Percentiles rank a stretch among this genome's conserved stretches.
Evolutionary conservation across 108 stramenopile species (phyloP).

Genomic region (Pseudonitzschia multiseries): DNA sequence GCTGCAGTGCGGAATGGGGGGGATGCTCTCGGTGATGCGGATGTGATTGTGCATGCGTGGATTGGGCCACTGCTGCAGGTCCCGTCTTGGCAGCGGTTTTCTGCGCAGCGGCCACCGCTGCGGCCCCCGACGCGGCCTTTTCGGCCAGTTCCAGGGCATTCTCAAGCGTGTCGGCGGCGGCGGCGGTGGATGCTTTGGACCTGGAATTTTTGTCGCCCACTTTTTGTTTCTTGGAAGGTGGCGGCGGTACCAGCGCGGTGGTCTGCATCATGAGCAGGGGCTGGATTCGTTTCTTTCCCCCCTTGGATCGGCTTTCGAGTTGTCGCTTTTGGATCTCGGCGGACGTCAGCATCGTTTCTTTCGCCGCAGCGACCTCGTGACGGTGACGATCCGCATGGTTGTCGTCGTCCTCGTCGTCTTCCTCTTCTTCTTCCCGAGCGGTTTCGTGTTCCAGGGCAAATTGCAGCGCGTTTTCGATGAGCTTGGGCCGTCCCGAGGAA

Average conservation of each 20-base stretch:
- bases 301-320: slow-evolving; percentile 38
- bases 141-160: slow-evolving; percentile 59
- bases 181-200: slow-evolving; percentile 5
- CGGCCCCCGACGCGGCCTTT: slow-evolving; percentile 42
- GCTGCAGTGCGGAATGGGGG: slow-evolving; percentile 9
- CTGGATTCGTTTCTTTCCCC: slow-evolving; percentile 64
- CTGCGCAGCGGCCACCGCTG: slow-evolving; percentile 20
- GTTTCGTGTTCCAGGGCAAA: slow-evolving; percentile 13
- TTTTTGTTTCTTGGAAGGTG: slow-evolving; percentile 20
- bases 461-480: slow-evolving; percentile 86
- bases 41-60: too few relatives aligned
- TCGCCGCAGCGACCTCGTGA: background rate
- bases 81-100: slow-evolving; percentile 2
- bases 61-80: background rate
- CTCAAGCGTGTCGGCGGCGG: slow-evolving; percentile 53
- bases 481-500: slow-evolving; percentile 55
- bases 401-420: slow-evolving; percentile 14
- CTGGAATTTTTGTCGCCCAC: slow-evolving; percentile 1
- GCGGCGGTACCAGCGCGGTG: background rate
- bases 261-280: slow-evolving; percentile 59
- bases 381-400: background rate
- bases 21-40: background rate
- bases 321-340: slow-evolving; percentile 24
- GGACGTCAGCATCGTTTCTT: slow-evolving; percentile 16
- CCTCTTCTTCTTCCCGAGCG: background rate